Evolutionary conservation across 805 yeast species (phyloP).

Genomic region (Aciculoconidium aculeatum): DNA sequence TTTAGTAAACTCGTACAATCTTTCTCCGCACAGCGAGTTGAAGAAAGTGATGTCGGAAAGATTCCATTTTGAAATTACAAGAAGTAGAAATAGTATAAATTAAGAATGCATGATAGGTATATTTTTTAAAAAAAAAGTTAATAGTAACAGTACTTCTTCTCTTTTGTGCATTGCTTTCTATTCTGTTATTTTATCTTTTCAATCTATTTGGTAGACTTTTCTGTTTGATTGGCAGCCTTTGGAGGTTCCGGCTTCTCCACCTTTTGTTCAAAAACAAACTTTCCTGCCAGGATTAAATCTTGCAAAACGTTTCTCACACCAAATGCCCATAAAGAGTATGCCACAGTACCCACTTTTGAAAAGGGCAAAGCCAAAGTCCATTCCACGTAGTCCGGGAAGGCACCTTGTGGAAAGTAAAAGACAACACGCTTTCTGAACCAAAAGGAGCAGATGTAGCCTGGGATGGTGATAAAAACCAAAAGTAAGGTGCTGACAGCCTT

Average conservation of each 20-base stretch:
- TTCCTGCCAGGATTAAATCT: slow-evolving; percentile 9
- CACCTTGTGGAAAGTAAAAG: slow-evolving; percentile 52
- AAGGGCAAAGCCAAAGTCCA: slow-evolving; percentile 60
- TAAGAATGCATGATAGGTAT: too few relatives aligned
- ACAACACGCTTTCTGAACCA: slow-evolving; percentile 50
- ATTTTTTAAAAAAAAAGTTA: too few relatives aligned
- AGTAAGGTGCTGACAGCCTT: slow-evolving; percentile 26
- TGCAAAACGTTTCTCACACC: slow-evolving; percentile 28
- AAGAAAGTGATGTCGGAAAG: slow-evolving; percentile 3
- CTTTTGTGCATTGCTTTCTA: background rate
- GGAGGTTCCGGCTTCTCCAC: slow-evolving; percentile 10
- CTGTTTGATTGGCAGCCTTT: slow-evolving; percentile 1
- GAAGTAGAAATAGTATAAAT: too few relatives aligned
- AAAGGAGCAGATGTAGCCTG: slow-evolving; percentile 44
- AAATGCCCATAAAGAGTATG: slow-evolving; percentile 53
- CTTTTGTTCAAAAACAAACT: slow-evolving; percentile 13
- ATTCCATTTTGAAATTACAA: too few relatives aligned
- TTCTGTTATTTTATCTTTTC: background rate
- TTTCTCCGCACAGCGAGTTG: slow-evolving; percentile 7
- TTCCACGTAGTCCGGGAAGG: slow-evolving; percentile 50
- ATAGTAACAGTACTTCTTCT: too few relatives aligned
- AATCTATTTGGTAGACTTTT: slow-evolving; percentile 1
- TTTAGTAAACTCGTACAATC: slow-evolving; percentile 4
- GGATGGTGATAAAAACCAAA: slow-evolving; percentile 38
- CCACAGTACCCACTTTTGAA: slow-evolving; percentile 56